Evolutionary conservation across 495 filamentous ascomycete species (phyloP).

Genomic region (Aspergillus sparsus): DNA sequence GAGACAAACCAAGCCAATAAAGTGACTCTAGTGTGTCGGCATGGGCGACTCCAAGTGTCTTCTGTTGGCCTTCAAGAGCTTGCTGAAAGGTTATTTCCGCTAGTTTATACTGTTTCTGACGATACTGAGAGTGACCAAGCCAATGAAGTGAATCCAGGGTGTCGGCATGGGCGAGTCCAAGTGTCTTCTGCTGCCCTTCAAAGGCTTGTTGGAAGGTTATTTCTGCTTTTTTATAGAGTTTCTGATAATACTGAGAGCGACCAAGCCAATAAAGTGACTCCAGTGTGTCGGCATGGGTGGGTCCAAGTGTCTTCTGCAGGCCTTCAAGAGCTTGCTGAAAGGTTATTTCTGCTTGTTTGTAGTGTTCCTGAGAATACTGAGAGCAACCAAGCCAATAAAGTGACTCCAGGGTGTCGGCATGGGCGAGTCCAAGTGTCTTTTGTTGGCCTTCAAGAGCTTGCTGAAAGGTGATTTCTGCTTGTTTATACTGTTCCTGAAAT

Average conservation of each 20-base stretch:
- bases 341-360: background rate
- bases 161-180: background rate
- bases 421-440: background rate
- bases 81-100: background rate
- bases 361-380: background rate
- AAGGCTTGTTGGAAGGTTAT: background rate
- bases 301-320: background rate
- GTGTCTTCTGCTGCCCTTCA: background rate
- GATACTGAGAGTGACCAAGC: background rate
- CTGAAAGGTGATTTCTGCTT: too few species aligned
- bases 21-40: background rate
- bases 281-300: background rate
- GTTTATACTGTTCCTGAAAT: too few species aligned
- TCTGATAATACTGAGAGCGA: background rate
- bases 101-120: background rate
- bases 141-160: background rate
- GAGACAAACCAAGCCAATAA: background rate
- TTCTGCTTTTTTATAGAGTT: background rate
- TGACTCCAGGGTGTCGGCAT: background rate
- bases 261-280: background rate
- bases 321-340: background rate
- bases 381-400: too few species aligned
- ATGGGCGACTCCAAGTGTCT: background rate
- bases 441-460: background rate
- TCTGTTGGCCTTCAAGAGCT: background rate